Evolutionary conservation across 208 protist species (phyloP).

Genomic region (Wallacemonas sp.): DNA sequence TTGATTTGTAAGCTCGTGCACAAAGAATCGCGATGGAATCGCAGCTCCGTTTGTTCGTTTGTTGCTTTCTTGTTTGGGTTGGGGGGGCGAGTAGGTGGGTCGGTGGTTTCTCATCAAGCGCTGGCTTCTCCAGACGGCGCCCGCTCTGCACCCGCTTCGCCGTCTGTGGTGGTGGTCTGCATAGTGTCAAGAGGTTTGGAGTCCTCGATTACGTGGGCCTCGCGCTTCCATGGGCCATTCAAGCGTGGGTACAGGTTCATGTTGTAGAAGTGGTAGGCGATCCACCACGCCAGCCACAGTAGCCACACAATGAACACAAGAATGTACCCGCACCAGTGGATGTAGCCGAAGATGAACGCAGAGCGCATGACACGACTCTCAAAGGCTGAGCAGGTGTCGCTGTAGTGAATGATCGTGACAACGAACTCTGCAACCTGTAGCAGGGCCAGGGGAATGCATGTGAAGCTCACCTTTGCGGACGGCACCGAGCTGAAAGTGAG

Average conservation of each 20-base stretch:
- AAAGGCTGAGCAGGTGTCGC: slow-evolving; percentile 3
- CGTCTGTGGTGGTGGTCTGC: no score
- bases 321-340: slow-evolving; percentile 36
- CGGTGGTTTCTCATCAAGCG: no score
- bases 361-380: not conserved
- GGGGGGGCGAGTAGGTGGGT: no score
- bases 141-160: no score
- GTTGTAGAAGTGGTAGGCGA: slow-evolving; percentile 5
- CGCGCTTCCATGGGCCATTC: slow-evolving; percentile 19
- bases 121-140: no score
- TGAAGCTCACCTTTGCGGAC: slow-evolving; percentile 38
- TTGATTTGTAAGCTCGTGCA: no score
- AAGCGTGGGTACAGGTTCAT: slow-evolving; percentile 32
- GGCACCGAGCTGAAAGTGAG: slow-evolving; percentile 21
- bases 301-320: slow-evolving; percentile 39
- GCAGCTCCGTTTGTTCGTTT: no score
- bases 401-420: slow-evolving; percentile 13
- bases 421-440: slow-evolving; percentile 40
- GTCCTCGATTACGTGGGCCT: not conserved
- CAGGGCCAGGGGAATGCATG: slow-evolving; percentile 22
- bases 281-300: slow-evolving; percentile 32
- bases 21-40: no score
- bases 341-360: slow-evolving; percentile 49
- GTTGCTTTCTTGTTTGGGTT: no score
- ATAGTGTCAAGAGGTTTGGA: not conserved